These are phyloP conservation scores for Crithidia expoeki DNA, from an alignment of 208 protist genomes.

Conservation along the genomic window DNA sequence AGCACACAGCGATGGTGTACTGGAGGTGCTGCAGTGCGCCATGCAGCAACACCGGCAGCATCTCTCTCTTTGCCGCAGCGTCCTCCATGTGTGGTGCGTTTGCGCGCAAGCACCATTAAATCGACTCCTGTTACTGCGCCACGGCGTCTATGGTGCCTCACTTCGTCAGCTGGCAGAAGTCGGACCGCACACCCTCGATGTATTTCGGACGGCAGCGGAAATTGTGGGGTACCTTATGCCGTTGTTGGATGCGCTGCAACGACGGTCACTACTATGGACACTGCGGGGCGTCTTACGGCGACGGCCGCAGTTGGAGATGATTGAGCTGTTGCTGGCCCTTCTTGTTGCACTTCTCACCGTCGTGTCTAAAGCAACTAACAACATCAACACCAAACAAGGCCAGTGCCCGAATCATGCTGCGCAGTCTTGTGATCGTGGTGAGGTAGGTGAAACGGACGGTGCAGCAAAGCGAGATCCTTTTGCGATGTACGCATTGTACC, in stretches of 20 bases:
- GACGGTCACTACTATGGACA: slow-evolving; percentile 47
- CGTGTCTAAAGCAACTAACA: not conserved
- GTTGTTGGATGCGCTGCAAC: slow-evolving; percentile 61
- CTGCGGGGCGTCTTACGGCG: slow-evolving; percentile 45
- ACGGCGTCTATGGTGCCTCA: slow-evolving; percentile 48
- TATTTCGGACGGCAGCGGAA: slow-evolving; percentile 51
- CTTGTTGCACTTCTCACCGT: slow-evolving; percentile 35
- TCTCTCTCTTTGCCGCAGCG: slow-evolving; percentile 39
- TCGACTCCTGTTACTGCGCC: slow-evolving; percentile 34
- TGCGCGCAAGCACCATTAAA: slow-evolving; percentile 51
- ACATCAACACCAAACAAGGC: not conserved
- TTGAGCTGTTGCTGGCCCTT: slow-evolving; percentile 46
- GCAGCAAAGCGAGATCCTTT: not conserved
- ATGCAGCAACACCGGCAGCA: slow-evolving; percentile 32
- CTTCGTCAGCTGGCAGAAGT: slow-evolving; percentile 22
- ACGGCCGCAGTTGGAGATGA: slow-evolving; percentile 38
- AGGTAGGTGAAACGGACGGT: not conserved
- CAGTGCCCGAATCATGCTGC: not conserved
- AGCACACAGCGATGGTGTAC: slow-evolving; percentile 55
- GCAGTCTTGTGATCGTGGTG: not conserved
- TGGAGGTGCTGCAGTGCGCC: slow-evolving; percentile 39
- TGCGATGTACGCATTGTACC: slow-evolving; percentile 36
- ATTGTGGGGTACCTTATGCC: slow-evolving; percentile 52
- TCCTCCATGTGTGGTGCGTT: slow-evolving; percentile 45
- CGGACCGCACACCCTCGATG: slow-evolving; percentile 24